Conservation (phyloP, 345 rosid genomes). For the Atalantia buxifolia region DNA sequence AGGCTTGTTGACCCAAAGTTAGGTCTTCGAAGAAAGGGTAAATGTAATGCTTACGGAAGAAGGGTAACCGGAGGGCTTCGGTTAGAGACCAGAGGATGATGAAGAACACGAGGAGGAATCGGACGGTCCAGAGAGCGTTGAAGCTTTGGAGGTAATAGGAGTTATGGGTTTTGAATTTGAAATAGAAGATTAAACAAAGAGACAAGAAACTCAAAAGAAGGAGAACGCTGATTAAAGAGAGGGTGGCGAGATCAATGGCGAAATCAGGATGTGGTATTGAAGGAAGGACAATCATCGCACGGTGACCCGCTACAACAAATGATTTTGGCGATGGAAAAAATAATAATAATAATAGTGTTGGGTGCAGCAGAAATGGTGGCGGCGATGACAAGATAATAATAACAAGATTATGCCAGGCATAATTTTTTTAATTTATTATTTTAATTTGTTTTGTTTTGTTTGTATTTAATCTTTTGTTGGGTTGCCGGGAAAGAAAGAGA, state of each 20-base stretch:
- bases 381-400: neutral
- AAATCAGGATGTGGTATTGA: conserved; percentile 25
- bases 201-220: conserved; percentile 46
- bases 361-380: neutral
- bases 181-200: conserved; percentile 40
- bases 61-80: conserved; percentile 45
- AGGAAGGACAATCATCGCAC: conserved; percentile 27
- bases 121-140: conserved; percentile 63
- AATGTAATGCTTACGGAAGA: conserved; percentile 27
- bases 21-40: conserved; percentile 16
- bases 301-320: neutral
- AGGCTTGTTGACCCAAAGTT: conserved; percentile 18
- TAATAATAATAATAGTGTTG: neutral
- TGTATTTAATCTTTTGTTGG: neutral
- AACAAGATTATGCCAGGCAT: neutral
- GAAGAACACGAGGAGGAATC: conserved; percentile 48
- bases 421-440: neutral
- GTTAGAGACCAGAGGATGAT: conserved; percentile 42
- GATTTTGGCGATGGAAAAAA: conserved; percentile 5
- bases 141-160: conserved; percentile 40
- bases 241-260: conserved; percentile 36
- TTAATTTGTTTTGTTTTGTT: neutral
- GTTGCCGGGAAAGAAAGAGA: conserved; percentile 21
- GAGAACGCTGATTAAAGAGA: conserved; percentile 28
- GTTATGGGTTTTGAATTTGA: conserved; percentile 38